Evolutionary conservation across 78 protist genomes (phyloP).

Genomic region (slime mould (Dictyostelium discoideum)): DNA sequence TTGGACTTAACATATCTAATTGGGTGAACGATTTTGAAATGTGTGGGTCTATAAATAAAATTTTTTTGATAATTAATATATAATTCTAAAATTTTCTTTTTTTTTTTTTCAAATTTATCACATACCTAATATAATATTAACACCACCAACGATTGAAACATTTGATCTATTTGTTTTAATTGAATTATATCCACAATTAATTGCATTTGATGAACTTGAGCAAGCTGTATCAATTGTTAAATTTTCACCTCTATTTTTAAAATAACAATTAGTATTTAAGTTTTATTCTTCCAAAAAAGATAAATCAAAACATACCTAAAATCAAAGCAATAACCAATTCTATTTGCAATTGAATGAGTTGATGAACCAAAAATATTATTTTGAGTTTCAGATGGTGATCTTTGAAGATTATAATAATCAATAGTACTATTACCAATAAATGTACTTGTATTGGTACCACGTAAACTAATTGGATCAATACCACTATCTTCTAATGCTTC

Average conservation of each 20-base stretch:
- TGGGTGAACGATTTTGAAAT: not conserved
- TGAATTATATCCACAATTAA: not conserved
- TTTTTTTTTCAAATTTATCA: not conserved
- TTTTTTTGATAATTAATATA: not conserved
- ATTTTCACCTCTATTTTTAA: conserved; percentile 71
- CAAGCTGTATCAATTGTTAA: conserved; percentile 92
- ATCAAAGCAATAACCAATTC: not conserved
- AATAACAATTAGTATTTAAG: too few relatives aligned
- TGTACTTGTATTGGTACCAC: conserved; percentile 60
- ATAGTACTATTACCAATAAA: conserved; percentile 19
- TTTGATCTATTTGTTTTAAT: not conserved
- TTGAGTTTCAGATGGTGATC: not conserved
- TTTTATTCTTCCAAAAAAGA: too few relatives aligned
- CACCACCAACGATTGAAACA: conserved; percentile 14
- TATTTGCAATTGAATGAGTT: not conserved
- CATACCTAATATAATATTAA: conserved; percentile 3
- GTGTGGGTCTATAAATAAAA: not conserved
- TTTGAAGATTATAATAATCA: not conserved
- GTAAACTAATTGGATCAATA: conserved; percentile 22
- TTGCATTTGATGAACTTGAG: conserved; percentile 72
- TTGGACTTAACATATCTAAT: not conserved
- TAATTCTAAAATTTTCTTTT: not conserved
- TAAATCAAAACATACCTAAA: conserved; percentile 1
- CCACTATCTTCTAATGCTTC: conserved; percentile 80
- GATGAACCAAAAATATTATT: not conserved